These are phyloP conservation scores for Aegilops umbellulata DNA, from an alignment of 176 grass and related monocot species.

Conservation along the genomic window DNA sequence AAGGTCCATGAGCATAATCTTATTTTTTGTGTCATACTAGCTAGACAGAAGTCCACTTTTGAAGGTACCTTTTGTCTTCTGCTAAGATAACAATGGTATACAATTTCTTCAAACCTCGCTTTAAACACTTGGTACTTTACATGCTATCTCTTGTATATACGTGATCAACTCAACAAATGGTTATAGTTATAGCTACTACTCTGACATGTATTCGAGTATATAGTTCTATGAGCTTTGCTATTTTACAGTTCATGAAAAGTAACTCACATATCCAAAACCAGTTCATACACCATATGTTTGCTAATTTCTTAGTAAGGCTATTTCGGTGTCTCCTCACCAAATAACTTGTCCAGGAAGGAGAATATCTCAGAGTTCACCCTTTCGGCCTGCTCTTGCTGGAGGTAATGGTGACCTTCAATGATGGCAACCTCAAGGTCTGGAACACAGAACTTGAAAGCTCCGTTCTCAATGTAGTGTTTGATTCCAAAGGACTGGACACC, in stretches of 20 bases:
- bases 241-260: background rate
- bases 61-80: background rate
- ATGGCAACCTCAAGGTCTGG: constrained; percentile 39
- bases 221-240: background rate
- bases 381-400: constrained; percentile 63
- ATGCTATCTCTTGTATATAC: too few species aligned
- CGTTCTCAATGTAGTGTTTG: constrained; percentile 37
- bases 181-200: background rate
- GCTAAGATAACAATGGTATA: background rate
- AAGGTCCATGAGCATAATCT: too few species aligned
- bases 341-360: constrained; percentile 40
- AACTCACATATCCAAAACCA: background rate
- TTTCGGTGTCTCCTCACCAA: background rate
- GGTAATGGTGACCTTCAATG: constrained; percentile 54
- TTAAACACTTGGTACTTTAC: too few species aligned
- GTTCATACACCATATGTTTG: background rate
- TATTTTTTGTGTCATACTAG: too few species aligned
- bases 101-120: background rate
- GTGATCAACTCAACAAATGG: too few species aligned
- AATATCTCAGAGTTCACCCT: constrained; percentile 53
- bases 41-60: too few species aligned
- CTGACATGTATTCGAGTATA: constrained; percentile 16
- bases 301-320: background rate
- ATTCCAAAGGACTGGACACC: constrained; percentile 33
- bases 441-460: constrained; percentile 33